phyloP scores from a whole-genome alignment of 2,329 filamentous ascomycete species.

The Trichoderma lentiforme region DNA sequence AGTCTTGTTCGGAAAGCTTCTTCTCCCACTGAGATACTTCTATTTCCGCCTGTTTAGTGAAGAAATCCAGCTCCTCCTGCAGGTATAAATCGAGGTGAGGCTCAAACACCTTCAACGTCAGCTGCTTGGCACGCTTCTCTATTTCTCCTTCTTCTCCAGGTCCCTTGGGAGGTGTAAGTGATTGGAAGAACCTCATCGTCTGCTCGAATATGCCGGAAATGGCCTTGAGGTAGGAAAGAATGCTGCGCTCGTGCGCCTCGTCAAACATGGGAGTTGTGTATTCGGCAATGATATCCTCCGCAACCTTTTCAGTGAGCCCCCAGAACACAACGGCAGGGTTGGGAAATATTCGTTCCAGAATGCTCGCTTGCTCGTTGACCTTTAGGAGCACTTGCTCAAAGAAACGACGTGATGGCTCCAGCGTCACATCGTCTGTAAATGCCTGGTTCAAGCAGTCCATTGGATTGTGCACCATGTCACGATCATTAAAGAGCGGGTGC shows the following conservation, averaged over 20 bases:
- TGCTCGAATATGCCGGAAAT: constrained; percentile 88
- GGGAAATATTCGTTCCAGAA: constrained; percentile 82
- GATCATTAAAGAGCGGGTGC: constrained; percentile 76
- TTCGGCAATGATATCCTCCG: constrained; percentile 79
- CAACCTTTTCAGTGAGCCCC: constrained; percentile 75
- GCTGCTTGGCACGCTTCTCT: constrained; percentile 60
- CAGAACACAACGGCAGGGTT: constrained; percentile 67
- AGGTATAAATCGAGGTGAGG: constrained; percentile 92
- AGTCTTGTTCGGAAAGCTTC: constrained; percentile 86
- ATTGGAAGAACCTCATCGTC: constrained; percentile 70
- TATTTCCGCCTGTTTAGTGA: constrained; percentile 70
- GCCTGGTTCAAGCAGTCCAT: constrained; percentile 76
- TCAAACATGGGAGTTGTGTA: constrained; percentile 85
- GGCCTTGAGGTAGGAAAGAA: constrained; percentile 76
- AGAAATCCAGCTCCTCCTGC: constrained; percentile 84
- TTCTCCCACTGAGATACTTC: constrained; percentile 87
- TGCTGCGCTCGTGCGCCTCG: constrained; percentile 73
- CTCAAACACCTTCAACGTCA: constrained; percentile 75
- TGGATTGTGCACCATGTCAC: constrained; percentile 63
- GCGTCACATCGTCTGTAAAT: constrained; percentile 62
- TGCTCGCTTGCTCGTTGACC: constrained; percentile 74
- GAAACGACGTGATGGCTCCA: constrained; percentile 78
- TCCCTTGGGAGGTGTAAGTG: constrained; percentile 64
- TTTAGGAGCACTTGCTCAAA: constrained; percentile 71
- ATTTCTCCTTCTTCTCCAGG: constrained; percentile 53